Percentiles rank a stretch among this genome's conserved stretches.
Conservation (phyloP, 805 yeast species). For the Metschnikowia henanensis region DNA sequence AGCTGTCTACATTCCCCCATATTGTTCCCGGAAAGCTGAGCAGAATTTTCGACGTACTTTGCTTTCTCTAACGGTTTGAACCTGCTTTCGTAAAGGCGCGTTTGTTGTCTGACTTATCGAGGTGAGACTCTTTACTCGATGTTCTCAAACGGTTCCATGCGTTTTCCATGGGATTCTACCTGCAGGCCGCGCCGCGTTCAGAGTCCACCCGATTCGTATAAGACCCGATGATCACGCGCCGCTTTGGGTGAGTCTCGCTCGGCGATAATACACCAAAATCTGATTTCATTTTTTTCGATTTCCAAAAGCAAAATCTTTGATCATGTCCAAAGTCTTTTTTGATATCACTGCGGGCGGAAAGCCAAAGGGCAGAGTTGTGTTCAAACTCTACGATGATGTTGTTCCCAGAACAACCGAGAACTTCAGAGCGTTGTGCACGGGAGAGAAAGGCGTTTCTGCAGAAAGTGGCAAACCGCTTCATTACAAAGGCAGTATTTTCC, state of each 20-base stretch:
- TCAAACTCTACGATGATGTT: slow-evolving; percentile 69
- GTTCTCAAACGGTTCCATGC: background rate
- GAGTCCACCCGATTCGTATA: background rate
- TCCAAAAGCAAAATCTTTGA: background rate
- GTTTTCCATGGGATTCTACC: slow-evolving; percentile 1
- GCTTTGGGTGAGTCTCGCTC: no score
- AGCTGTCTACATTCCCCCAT: no score
- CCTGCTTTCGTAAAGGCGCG: no score
- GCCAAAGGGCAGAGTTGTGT: slow-evolving; percentile 71
- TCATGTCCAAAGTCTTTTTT: slow-evolving; percentile 46
- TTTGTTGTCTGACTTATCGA: no score
- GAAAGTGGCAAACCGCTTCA: slow-evolving; percentile 61
- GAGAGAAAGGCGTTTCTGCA: slow-evolving; percentile 69
- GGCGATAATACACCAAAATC: no score
- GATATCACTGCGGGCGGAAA: slow-evolving; percentile 76
- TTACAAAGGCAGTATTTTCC: slow-evolving; percentile 88
- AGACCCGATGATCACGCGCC: no score
- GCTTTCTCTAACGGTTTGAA: no score
- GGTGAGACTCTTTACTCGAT: background rate
- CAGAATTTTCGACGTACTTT: no score
- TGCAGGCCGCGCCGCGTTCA: background rate
- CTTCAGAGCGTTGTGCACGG: slow-evolving; percentile 86
- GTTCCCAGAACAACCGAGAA: slow-evolving; percentile 91
- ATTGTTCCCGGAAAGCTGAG: no score
- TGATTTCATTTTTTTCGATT: no score